Conservation (phyloP, 768 basidiomycete genomes). For the Rhizopogon sp. region DNA sequence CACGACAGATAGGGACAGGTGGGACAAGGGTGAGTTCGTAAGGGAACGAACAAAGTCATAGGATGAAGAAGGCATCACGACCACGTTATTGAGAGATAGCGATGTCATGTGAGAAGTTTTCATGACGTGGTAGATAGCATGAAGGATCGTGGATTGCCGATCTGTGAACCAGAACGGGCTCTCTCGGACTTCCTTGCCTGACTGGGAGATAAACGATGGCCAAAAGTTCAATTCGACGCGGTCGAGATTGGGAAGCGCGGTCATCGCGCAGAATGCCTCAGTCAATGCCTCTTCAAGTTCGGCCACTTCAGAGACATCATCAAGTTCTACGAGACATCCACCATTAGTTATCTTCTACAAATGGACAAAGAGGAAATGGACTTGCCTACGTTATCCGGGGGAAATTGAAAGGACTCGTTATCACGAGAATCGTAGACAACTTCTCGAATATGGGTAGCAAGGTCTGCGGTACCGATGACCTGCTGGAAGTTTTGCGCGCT, state of each 20-base stretch:
- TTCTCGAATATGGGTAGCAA: conserved; percentile 20
- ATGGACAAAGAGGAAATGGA: not conserved
- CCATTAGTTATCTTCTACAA: not conserved
- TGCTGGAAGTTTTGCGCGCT: conserved; percentile 20
- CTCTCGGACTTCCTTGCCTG: conserved; percentile 18
- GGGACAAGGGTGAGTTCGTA: conserved; percentile 20
- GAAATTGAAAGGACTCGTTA: conserved; percentile 18
- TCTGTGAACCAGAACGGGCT: conserved; percentile 27
- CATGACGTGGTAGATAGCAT: conserved; percentile 20
- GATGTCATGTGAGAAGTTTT: conserved; percentile 15
- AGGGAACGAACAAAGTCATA: conserved; percentile 25
- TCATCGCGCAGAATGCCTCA: conserved; percentile 18
- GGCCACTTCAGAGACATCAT: conserved; percentile 24
- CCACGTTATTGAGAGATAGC: conserved; percentile 18
- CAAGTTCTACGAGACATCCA: conserved; percentile 7
- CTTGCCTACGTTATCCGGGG: conserved; percentile 11
- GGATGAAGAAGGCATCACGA: conserved; percentile 16
- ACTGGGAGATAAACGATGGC: conserved; percentile 23
- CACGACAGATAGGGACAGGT: conserved; percentile 26
- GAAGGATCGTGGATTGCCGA: conserved; percentile 20
- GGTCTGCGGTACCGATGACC: conserved; percentile 16
- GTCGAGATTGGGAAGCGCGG: conserved; percentile 15
- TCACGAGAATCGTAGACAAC: conserved; percentile 26
- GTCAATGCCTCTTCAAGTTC: conserved; percentile 26
- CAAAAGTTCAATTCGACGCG: conserved; percentile 23